phyloP scores from a whole-genome alignment of 2,329 filamentous ascomycete genomes.

The Hypoxylon sp. region DNA sequence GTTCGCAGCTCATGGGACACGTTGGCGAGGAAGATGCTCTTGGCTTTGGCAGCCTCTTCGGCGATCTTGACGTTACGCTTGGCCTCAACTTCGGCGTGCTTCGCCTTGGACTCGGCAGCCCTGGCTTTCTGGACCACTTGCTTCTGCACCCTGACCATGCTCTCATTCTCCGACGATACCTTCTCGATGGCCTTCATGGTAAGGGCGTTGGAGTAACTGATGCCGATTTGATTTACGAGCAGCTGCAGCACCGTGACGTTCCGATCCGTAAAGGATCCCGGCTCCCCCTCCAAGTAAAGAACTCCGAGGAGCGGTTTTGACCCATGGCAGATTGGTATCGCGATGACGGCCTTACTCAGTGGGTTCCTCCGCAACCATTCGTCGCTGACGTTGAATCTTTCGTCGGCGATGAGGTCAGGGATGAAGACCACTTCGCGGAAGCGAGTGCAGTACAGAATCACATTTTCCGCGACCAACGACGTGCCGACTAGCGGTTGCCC shows the following conservation, averaged over 20 bases:
- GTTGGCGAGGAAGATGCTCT: conserved; percentile 81
- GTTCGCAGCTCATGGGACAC: conserved; percentile 84
- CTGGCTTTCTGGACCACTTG: conserved; percentile 75
- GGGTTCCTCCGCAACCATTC: conserved; percentile 74
- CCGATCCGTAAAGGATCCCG: conserved; percentile 79
- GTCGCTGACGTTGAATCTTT: conserved; percentile 78
- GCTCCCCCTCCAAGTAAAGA: conserved; percentile 77
- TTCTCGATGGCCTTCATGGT: conserved; percentile 76
- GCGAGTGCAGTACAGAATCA: conserved; percentile 78
- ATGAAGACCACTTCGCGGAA: conserved; percentile 80
- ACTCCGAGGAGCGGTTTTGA: conserved; percentile 74
- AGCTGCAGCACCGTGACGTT: conserved; percentile 72
- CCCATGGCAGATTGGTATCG: conserved; percentile 80
- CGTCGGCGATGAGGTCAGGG: conserved; percentile 75
- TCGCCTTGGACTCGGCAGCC: conserved; percentile 78
- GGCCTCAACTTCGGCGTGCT: conserved; percentile 77
- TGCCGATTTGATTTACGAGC: conserved; percentile 80
- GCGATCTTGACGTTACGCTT: conserved; percentile 82
- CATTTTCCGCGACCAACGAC: conserved; percentile 75
- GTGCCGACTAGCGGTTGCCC: conserved; percentile 71
- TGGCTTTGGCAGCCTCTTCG: conserved; percentile 83
- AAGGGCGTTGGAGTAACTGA: conserved; percentile 73
- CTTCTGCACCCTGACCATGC: conserved; percentile 81
- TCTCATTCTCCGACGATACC: conserved; percentile 78
- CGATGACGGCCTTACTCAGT: conserved; percentile 76